Conservation (phyloP, 2,329 filamentous ascomycete species). For the Ophiostoma fasciatum region DNA sequence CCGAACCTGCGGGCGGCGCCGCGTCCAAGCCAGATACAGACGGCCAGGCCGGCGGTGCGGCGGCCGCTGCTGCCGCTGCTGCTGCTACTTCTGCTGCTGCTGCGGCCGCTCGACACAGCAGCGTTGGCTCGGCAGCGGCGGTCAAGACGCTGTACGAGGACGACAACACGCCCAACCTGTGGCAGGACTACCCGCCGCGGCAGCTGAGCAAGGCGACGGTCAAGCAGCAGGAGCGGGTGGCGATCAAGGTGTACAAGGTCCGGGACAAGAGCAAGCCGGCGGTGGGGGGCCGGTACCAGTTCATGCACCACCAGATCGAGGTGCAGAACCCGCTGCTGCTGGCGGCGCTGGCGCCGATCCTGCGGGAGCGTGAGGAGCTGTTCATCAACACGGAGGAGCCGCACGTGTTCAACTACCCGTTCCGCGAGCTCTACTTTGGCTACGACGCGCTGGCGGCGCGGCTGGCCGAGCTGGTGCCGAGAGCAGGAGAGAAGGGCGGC, state of each 20-base stretch:
- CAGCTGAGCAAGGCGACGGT: slow-evolving; percentile 24
- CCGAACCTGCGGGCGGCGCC: not conserved
- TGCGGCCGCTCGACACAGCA: too few species aligned
- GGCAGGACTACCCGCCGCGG: slow-evolving; percentile 27
- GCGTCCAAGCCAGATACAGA: not conserved
- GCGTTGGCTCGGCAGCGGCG: slow-evolving; percentile 12
- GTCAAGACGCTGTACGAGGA: slow-evolving; percentile 28
- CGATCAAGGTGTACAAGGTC: slow-evolving; percentile 32
- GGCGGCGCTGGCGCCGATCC: slow-evolving; percentile 25
- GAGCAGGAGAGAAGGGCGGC: not conserved
- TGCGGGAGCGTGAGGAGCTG: slow-evolving; percentile 25
- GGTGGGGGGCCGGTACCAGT: slow-evolving; percentile 22
- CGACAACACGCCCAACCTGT: slow-evolving; percentile 17
- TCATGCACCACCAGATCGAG: slow-evolving; percentile 26
- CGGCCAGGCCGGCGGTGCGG: not conserved
- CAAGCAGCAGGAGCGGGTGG: slow-evolving; percentile 23
- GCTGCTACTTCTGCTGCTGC: too few species aligned
- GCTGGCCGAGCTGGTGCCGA: slow-evolving; percentile 13
- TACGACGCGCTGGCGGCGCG: slow-evolving; percentile 26
- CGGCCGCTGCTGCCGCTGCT: too few species aligned
- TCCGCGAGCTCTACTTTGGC: slow-evolving; percentile 28
- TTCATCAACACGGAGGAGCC: slow-evolving; percentile 23
- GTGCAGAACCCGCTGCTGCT: slow-evolving; percentile 28
- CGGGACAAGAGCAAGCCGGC: slow-evolving; percentile 26
- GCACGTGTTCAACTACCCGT: slow-evolving; percentile 24